A percentile compares a stretch with the other conserved stretches of the same genome.
phyloP scores from a whole-genome alignment of 306 rosid genomes.

The Prosopis cineraria region DNA sequence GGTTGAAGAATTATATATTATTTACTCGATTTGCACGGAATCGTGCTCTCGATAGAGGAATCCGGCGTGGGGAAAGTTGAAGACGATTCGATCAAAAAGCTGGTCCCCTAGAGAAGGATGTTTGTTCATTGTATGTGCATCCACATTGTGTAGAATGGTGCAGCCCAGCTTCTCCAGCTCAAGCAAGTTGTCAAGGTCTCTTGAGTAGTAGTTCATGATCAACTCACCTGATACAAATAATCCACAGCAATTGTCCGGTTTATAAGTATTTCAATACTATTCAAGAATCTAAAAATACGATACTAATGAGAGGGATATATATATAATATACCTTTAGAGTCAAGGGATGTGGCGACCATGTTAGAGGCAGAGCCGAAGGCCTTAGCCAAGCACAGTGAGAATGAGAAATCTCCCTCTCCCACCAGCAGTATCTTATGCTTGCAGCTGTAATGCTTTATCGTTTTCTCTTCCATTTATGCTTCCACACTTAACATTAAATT shows the following conservation, averaged over 20 bases:
- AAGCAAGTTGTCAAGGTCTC: neutral
- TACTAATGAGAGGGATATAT: too few relatives aligned
- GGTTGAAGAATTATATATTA: too few relatives aligned
- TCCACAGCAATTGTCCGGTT: too few relatives aligned
- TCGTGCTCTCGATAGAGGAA: neutral
- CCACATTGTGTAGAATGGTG: constrained; percentile 37
- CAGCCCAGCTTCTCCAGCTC: constrained; percentile 39
- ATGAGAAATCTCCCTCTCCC: constrained; percentile 64
- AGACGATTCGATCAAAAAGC: constrained; percentile 16
- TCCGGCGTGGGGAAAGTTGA: constrained; percentile 55
- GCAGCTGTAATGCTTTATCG: constrained; percentile 37
- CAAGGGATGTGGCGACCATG: constrained; percentile 50
- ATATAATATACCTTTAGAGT: constrained; percentile 33
- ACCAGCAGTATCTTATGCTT: constrained; percentile 45
- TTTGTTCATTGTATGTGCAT: constrained; percentile 34
- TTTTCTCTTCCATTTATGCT: constrained; percentile 32
- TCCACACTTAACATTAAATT: too few relatives aligned
- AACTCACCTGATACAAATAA: neutral
- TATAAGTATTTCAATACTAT: too few relatives aligned
- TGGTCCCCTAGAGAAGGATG: neutral
- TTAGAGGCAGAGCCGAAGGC: constrained; percentile 42
- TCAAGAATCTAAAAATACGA: too few relatives aligned
- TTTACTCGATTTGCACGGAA: neutral
- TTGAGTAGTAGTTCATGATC: neutral
- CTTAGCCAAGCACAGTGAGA: constrained; percentile 45